Evolutionary conservation across 225 moss, liverwort and hornwort genomes (phyloP).

Genomic region (Sphagnum contortum): DNA sequence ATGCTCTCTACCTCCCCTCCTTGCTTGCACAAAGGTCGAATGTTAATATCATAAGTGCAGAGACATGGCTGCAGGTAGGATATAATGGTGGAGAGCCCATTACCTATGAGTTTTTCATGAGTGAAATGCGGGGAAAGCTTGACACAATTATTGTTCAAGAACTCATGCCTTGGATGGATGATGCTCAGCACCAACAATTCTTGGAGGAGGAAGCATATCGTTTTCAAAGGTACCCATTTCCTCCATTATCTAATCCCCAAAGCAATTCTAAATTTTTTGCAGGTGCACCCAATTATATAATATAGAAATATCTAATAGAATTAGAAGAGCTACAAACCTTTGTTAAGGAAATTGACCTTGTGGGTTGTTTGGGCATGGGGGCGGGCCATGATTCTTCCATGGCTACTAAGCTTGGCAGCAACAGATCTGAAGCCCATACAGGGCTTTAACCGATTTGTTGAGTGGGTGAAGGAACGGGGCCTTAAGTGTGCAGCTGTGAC

Average conservation of each 20-base stretch:
- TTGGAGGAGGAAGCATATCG: conserved; percentile 30
- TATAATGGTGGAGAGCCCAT: conserved; percentile 42
- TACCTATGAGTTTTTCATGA: conserved; percentile 33
- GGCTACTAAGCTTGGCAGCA: conserved; percentile 23
- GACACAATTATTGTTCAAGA: conserved; percentile 28
- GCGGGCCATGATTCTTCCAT: no score
- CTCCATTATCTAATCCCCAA: no score
- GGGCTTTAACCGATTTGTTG: conserved; percentile 51
- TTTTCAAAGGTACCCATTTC: conserved; percentile 27
- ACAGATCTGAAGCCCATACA: conserved; percentile 37
- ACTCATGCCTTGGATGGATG: conserved; percentile 28
- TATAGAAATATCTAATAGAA: neutral
- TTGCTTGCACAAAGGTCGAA: no score
- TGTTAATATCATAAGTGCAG: conserved; percentile 4
- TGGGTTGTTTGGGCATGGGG: no score
- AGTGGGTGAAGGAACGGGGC: conserved; percentile 60
- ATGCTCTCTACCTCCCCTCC: no score
- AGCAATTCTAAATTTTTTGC: no score
- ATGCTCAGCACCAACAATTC: conserved; percentile 15
- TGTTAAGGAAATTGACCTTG: neutral
- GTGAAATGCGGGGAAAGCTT: conserved; percentile 42
- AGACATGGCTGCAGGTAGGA: conserved; percentile 30
- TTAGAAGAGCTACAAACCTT: neutral
- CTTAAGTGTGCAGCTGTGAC: conserved; percentile 86
- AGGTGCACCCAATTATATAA: neutral